Percentiles rank a stretch among this genome's conserved stretches.
Conservation (phyloP, 2,329 filamentous ascomycete species). For the Grosmannia huntii region DNA sequence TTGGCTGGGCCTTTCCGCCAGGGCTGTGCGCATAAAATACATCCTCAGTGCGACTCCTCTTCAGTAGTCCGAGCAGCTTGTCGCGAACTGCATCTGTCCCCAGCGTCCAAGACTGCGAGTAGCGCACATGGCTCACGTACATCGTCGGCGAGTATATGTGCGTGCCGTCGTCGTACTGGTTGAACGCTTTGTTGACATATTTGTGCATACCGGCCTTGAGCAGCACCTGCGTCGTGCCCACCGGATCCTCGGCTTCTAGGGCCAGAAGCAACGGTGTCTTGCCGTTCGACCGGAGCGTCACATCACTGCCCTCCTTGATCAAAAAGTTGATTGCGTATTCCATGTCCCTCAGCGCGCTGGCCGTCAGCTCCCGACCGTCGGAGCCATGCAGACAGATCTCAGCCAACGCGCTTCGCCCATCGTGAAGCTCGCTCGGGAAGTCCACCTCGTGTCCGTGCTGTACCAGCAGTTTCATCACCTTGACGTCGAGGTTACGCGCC, state of each 20-base stretch:
- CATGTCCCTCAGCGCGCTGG: conserved; percentile 38
- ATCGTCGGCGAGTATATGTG: conserved; percentile 52
- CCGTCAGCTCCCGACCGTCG: conserved; percentile 28
- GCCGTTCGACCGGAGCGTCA: conserved; percentile 39
- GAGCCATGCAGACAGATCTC: conserved; percentile 49
- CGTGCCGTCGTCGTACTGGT: conserved; percentile 37
- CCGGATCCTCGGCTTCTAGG: conserved; percentile 41
- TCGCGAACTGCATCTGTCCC: conserved; percentile 14
- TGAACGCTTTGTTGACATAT: conserved; percentile 46
- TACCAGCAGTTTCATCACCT: conserved; percentile 42
- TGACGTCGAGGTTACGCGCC: conserved; percentile 43
- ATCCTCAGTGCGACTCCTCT: conserved; percentile 37
- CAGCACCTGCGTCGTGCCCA: conserved; percentile 42
- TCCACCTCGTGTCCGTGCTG: conserved; percentile 49
- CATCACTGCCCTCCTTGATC: conserved; percentile 42
- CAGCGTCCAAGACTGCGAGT: conserved; percentile 15
- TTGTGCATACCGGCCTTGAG: conserved; percentile 54
- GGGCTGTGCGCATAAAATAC: conserved; percentile 33
- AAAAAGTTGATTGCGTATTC: conserved; percentile 44
- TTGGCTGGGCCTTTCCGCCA: conserved; percentile 38
- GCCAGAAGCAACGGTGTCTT: conserved; percentile 49
- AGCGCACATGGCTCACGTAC: conserved; percentile 39
- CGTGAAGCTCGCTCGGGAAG: conserved; percentile 50
- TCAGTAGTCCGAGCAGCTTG: conserved; percentile 34
- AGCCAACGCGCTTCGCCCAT: conserved; percentile 48